Conservation (phyloP, 345 rosid genomes). For the Camelina neglecta region DNA sequence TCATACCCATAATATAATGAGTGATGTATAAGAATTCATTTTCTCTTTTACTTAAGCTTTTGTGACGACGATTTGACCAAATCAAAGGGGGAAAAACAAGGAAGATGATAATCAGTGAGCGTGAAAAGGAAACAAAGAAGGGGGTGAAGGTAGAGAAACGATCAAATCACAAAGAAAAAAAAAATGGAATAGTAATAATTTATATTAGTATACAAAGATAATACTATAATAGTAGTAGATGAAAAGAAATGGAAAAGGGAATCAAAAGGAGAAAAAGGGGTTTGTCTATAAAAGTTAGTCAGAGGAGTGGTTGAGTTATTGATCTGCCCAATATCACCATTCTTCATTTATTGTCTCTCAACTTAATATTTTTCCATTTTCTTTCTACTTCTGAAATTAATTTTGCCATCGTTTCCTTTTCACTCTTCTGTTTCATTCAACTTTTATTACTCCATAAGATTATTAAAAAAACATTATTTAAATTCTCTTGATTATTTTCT, state of each 20-base stretch:
- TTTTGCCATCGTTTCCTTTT: neutral
- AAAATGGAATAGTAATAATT: neutral
- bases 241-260: constrained; percentile 50
- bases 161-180: constrained; percentile 22
- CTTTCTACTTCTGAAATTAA: neutral
- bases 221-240: neutral
- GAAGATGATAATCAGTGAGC: constrained; percentile 33
- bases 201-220: constrained; percentile 2
- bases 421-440: neutral
- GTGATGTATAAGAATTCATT: neutral
- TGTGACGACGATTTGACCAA: constrained; percentile 30
- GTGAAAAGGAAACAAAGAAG: constrained; percentile 19
- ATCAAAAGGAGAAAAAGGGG: constrained; percentile 55
- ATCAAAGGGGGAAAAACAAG: constrained; percentile 10
- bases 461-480: neutral
- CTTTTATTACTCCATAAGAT: neutral
- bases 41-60: neutral
- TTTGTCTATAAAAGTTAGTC: constrained; percentile 60
- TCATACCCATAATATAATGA: neutral
- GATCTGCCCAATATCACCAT: constrained; percentile 62
- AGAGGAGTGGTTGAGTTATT: constrained; percentile 80
- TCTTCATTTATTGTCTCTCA: constrained; percentile 49
- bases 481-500: neutral
- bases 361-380: constrained; percentile 12
- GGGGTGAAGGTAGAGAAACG: constrained; percentile 2